These are phyloP conservation scores for Sphagnum contortum DNA, from an alignment of 225 moss, liverwort and hornwort genomes.

Conservation along the genomic window DNA sequence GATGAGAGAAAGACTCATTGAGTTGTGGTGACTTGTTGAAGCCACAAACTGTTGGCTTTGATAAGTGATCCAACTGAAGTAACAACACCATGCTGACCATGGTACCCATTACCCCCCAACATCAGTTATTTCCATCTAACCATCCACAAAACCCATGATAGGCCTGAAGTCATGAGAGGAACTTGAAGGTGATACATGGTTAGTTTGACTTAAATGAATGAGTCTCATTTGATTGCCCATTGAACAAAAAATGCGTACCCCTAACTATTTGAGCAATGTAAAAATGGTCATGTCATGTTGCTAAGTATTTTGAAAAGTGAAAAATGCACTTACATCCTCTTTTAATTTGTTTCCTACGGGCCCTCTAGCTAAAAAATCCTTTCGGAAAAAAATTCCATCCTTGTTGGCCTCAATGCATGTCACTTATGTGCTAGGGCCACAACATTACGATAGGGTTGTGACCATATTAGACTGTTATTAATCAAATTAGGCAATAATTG, in stretches of 20 bases:
- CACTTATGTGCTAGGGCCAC: slow-evolving; percentile 87
- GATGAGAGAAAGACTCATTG: slow-evolving; percentile 59
- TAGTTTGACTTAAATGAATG: no score
- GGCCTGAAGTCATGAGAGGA: no score
- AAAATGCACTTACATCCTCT: slow-evolving; percentile 87
- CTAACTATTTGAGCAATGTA: slow-evolving; percentile 67
- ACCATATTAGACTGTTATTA: slow-evolving; percentile 91
- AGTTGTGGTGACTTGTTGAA: slow-evolving; percentile 72
- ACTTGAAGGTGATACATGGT: no score
- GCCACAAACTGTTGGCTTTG: slow-evolving; percentile 91
- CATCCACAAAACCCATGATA: slow-evolving; percentile 44
- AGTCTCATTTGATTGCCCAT: no score
- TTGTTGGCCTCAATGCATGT: slow-evolving; percentile 80
- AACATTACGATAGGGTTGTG: slow-evolving; percentile 71
- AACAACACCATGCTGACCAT: slow-evolving; percentile 88
- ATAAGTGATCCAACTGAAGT: slow-evolving; percentile 91
- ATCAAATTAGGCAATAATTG: slow-evolving; percentile 95
- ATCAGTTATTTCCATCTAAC: slow-evolving; percentile 10
- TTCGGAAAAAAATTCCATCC: slow-evolving; percentile 88
- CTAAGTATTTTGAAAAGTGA: slow-evolving; percentile 67
- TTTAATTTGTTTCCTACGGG: slow-evolving; percentile 54
- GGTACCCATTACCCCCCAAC: slow-evolving; percentile 55
- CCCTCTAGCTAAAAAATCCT: slow-evolving; percentile 37
- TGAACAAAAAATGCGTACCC: slow-evolving; percentile 35
- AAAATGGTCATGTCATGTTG: slow-evolving; percentile 64